Percentiles rank a stretch among this genome's conserved stretches.
Conservation (phyloP, 352 stramenopile genomes). For the Globisporangium polare region DNA sequence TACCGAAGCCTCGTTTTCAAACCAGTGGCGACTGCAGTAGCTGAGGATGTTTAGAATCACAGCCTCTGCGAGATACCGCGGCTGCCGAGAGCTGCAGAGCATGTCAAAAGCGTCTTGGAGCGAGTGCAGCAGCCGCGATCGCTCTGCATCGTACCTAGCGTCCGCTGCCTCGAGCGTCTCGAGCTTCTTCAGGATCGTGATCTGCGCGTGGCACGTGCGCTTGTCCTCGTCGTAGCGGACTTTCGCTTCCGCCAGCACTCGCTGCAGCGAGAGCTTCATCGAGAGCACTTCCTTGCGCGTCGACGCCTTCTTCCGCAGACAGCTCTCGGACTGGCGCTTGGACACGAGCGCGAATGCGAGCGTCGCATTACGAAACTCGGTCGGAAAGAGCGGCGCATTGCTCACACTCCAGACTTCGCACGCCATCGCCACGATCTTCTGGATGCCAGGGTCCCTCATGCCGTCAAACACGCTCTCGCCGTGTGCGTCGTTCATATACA, state of each 20-base stretch:
- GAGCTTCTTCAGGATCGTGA: conserved; percentile 37
- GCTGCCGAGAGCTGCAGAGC: conserved; percentile 23
- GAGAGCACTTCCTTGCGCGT: conserved; percentile 27
- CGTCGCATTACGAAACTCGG: conserved; percentile 32
- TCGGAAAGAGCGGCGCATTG: conserved; percentile 45
- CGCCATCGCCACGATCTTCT: conserved; percentile 28
- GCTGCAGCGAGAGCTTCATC: conserved; percentile 30
- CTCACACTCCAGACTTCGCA: conserved; percentile 29
- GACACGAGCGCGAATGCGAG: conserved; percentile 35
- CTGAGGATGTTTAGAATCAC: conserved; percentile 40
- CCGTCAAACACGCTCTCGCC: conserved; percentile 46
- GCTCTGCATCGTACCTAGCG: conserved; percentile 30
- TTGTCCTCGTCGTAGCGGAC: conserved; percentile 46
- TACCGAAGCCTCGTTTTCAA: conserved; percentile 19
- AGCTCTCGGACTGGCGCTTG: conserved; percentile 28
- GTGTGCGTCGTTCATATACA: conserved; percentile 39
- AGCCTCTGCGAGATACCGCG: conserved; percentile 23
- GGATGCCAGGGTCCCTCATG: conserved; percentile 30
- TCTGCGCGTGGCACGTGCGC: conserved; percentile 27
- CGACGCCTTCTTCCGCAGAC: conserved; percentile 12
- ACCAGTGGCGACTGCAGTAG: conserved; percentile 61
- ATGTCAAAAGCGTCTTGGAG: conserved; percentile 31
- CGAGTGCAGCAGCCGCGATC: conserved; percentile 18
- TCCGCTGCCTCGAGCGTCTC: conserved; percentile 31
- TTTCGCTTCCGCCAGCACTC: conserved; percentile 43